Conservation (phyloP, 352 stramenopile species). For the Aphanomyces euteiches region DNA sequence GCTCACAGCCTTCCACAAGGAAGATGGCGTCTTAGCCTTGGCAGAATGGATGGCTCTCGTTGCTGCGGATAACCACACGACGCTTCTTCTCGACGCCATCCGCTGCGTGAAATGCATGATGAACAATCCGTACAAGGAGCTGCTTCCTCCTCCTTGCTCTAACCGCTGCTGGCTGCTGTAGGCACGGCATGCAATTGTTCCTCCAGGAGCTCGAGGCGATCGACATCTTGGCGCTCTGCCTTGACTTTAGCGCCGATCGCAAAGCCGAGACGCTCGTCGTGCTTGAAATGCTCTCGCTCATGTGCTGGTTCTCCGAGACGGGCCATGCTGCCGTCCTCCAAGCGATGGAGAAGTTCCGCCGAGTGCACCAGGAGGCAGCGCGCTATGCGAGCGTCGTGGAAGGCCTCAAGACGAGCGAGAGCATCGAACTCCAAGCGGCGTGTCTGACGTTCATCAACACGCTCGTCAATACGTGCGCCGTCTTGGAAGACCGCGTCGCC, state of each 20-base stretch:
- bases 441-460: conserved; percentile 29
- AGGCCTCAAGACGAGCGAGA: background rate
- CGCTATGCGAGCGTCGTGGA: conserved; percentile 10
- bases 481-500: conserved; percentile 14
- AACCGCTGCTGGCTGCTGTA: background rate
- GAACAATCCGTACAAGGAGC: conserved; percentile 18
- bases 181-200: conserved; percentile 22
- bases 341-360: conserved; percentile 23
- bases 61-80: conserved; percentile 7
- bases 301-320: conserved; percentile 25
- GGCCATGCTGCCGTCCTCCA: conserved; percentile 7
- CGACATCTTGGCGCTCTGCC: conserved; percentile 11
- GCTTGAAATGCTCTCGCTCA: conserved; percentile 29
- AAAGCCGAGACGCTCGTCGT: conserved; percentile 8
- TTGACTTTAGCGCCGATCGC: conserved; percentile 13
- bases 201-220: conserved; percentile 11
- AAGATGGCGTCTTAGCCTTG: conserved; percentile 4
- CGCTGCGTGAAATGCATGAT: conserved; percentile 25
- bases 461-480: conserved; percentile 16
- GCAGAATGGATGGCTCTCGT: conserved; percentile 19
- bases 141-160: background rate
- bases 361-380: background rate
- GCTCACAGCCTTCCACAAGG: conserved; percentile 20
- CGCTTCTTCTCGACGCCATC: conserved; percentile 4
- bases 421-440: conserved; percentile 16